Percentiles rank a stretch among this genome's conserved stretches.
phyloP scores from a whole-genome alignment of 2,329 filamentous ascomycete genomes.

The Thelonectria discophora region DNA sequence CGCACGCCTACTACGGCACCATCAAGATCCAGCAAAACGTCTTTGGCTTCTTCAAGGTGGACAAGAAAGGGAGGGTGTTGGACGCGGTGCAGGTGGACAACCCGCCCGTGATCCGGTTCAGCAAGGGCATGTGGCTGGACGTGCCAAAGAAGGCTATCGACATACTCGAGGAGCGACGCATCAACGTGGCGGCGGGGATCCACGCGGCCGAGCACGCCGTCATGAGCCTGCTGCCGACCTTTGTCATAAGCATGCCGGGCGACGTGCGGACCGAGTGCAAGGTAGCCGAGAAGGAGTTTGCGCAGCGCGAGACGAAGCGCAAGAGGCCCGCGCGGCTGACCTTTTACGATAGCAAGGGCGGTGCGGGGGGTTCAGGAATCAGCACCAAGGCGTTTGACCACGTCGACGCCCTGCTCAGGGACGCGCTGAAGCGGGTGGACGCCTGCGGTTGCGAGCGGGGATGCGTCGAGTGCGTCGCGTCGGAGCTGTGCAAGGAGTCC shows the following conservation, averaged over 20 bases:
- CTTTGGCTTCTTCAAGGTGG: slow-evolving; percentile 98
- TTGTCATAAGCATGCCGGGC: slow-evolving; percentile 87
- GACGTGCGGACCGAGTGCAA: slow-evolving; percentile 97
- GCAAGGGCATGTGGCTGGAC: slow-evolving; percentile 96
- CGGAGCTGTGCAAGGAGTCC: slow-evolving; percentile 82
- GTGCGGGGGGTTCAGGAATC: slow-evolving; percentile 83
- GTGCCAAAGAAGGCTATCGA: slow-evolving; percentile 81
- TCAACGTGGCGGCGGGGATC: slow-evolving; percentile 89
- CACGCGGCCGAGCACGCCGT: slow-evolving; percentile 95
- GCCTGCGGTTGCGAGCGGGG: slow-evolving; percentile 80
- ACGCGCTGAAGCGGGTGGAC: slow-evolving; percentile 80
- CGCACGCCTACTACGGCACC: slow-evolving; percentile 82
- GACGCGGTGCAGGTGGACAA: slow-evolving; percentile 95
- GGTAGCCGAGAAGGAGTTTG: slow-evolving; percentile 85
- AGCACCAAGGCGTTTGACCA: slow-evolving; percentile 95
- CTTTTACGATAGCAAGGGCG: slow-evolving; percentile 95
- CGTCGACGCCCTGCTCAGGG: slow-evolving; percentile 77
- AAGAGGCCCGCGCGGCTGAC: slow-evolving; percentile 89
- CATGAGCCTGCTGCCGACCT: slow-evolving; percentile 86
- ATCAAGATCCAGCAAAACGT: slow-evolving; percentile 90
- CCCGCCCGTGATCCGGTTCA: slow-evolving; percentile 84
- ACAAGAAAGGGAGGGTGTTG: slow-evolving; percentile 82
- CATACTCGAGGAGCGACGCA: slow-evolving; percentile 74
- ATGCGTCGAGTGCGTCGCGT: slow-evolving; percentile 90
- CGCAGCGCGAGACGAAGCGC: slow-evolving; percentile 71